A percentile compares a stretch with the other conserved stretches of the same genome.
Conservation (phyloP, 108 stramenopile genomes). For the Discostella pseudostelligera region DNA sequence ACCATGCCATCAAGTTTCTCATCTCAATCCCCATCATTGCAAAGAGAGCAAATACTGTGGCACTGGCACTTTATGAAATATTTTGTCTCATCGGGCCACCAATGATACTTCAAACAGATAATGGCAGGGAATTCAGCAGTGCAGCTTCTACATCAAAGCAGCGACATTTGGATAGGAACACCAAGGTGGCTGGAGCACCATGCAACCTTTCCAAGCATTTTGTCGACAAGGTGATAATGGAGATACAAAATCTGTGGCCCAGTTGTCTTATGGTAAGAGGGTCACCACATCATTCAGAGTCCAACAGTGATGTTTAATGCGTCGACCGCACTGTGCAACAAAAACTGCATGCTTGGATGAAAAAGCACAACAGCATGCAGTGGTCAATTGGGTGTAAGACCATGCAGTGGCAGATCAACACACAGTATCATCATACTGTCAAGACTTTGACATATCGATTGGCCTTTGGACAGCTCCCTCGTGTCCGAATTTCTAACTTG, state of each 20-base stretch:
- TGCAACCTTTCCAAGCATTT: not conserved
- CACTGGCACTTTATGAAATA: slow-evolving; percentile 4
- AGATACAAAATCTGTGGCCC: not conserved
- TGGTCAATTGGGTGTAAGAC: slow-evolving; percentile 3
- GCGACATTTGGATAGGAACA: not conserved
- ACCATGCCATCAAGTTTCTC: slow-evolving; percentile 26
- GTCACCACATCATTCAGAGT: slow-evolving; percentile 5
- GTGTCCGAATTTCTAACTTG: slow-evolving; percentile 6
- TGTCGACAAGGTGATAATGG: slow-evolving; percentile 1
- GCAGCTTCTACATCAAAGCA: no score
- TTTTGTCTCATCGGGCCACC: slow-evolving; percentile 3
- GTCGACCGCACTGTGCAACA: not conserved
- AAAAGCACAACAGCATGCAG: not conserved
- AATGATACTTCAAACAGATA: not conserved
- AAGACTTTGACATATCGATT: not conserved
- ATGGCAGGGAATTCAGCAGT: no score
- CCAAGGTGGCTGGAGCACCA: not conserved
- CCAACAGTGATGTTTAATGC: not conserved
- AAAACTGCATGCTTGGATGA: not conserved
- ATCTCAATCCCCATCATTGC: not conserved
- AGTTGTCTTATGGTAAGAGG: not conserved
- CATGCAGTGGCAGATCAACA: not conserved
- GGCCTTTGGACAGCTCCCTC: not conserved
- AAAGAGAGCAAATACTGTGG: slow-evolving; percentile 6
- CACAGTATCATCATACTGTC: not conserved